Conservation (phyloP, 768 basidiomycete genomes). For the Trametes punicea region DNA sequence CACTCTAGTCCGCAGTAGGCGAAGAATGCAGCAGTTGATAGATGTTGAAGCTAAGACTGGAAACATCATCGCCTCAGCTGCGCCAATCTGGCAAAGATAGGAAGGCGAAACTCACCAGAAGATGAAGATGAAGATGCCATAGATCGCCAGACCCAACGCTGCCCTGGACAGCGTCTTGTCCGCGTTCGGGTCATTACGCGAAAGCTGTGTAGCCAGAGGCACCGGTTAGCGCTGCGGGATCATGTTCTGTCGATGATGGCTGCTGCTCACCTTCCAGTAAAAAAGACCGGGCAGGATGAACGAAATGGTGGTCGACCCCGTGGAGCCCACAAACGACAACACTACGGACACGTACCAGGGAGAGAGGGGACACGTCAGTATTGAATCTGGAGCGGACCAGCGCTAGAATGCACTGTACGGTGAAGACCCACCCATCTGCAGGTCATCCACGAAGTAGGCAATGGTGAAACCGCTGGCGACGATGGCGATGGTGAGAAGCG, state of each 20-base stretch:
- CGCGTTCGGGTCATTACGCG: constrained; percentile 57
- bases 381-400: not conserved
- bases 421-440: constrained; percentile 62
- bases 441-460: constrained; percentile 74
- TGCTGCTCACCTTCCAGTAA: constrained; percentile 76
- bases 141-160: constrained; percentile 63
- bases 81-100: not conserved
- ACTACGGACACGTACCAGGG: constrained; percentile 45
- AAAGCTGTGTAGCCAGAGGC: constrained; percentile 46
- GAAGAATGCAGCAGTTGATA: constrained; percentile 52
- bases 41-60: constrained; percentile 76
- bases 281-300: constrained; percentile 94
- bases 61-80: not conserved
- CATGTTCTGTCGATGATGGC: not conserved
- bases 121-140: constrained; percentile 76
- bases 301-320: constrained; percentile 94
- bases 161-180: constrained; percentile 55
- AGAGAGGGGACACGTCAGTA: constrained; percentile 10
- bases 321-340: constrained; percentile 93
- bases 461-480: constrained; percentile 62
- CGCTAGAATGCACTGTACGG: not conserved
- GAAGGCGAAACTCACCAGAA: constrained; percentile 68
- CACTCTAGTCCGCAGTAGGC: constrained; percentile 17
- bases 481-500: constrained; percentile 64
- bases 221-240: constrained; percentile 4